Evolutionary conservation across 306 rosid genomes (phyloP).

Genomic region (Canavalia ensiformis): DNA sequence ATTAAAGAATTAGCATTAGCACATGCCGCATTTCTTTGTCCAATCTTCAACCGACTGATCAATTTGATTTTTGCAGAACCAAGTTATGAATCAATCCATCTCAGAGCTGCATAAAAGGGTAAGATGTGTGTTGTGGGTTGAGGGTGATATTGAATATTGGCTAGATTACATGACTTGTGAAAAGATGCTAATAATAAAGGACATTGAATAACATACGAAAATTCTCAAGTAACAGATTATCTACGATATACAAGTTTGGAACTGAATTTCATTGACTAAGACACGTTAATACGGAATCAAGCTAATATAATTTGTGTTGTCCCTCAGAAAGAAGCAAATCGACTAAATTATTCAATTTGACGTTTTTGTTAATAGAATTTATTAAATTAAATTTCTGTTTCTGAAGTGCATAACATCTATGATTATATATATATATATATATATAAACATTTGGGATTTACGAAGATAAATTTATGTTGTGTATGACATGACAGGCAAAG

Average conservation of each 20-base stretch:
- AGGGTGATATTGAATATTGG: background rate
- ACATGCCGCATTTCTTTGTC: background rate
- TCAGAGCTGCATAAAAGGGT: slow-evolving; percentile 83
- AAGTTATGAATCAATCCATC: slow-evolving; percentile 77
- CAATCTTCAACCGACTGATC: background rate
- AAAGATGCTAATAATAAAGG: background rate
- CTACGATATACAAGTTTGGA: background rate
- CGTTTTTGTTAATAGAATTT: background rate
- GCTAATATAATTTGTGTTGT: background rate
- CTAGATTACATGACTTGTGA: background rate
- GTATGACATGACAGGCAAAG: slow-evolving; percentile 76
- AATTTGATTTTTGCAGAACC: slow-evolving; percentile 70
- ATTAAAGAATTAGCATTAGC: background rate
- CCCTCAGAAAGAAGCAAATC: background rate
- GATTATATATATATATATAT: background rate
- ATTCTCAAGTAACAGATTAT: background rate
- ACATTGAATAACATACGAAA: background rate
- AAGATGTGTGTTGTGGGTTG: slow-evolving; percentile 16
- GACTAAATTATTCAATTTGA: background rate
- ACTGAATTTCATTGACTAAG: slow-evolving; percentile 2
- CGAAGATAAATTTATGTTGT: slow-evolving; percentile 25
- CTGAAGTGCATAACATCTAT: slow-evolving; percentile 7
- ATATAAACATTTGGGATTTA: slow-evolving; percentile 8
- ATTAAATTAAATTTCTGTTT: background rate
- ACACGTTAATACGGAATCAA: background rate